Evolutionary conservation across 495 filamentous ascomycete species (phyloP), one percentile per base, ranked within the genome.

Genomic region (Parathielavia appendiculata): DNA sequence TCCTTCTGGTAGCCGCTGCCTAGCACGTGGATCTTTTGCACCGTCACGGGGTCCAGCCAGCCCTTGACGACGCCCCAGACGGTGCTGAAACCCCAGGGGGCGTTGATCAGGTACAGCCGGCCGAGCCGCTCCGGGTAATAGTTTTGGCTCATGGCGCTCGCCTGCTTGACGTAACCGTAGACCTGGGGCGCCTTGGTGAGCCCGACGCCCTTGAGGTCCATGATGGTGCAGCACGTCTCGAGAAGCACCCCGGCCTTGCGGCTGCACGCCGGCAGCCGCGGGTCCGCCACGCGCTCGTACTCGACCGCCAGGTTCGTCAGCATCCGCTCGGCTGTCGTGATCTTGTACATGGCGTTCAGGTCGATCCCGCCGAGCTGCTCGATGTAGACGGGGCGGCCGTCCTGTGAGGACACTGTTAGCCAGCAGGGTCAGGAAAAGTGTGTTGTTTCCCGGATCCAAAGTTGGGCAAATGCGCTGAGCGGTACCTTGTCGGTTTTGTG

Each of bases 401-500:
- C 93, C 92, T 96, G 67, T 46, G 49, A 38, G 20, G 5, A 16
- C 5, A 32, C 26, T 16, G 58, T 34, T 12, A 36, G 32, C 38
- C 12, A 20, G 47, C 30, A 45, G n/a, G 17, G 43, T 35, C 5
- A 56, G n/a, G 2, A 5, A 5, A 12, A 30, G 32, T n/a, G n/a
- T n/a, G n/a, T n/a, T n/a, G n/a, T n/a, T n/a, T n/a, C n/a, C n/a
- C n/a, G n/a, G n/a, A n/a, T n/a, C n/a, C n/a, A 19, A n/a, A 40
- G 9, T 1, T 17, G 12, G n/a, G 19, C 2, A 11, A 10, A 9
- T n/a, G 46, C 5, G 34, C 9, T 6, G 36, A 30, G 52, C 63
- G 73, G 32, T 74, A 93, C 92, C 81, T 95, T 96, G 76, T 98
- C 93, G 7, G 90, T 98, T 78, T 95, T 96, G 82, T 98, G 93